Percentiles rank a stretch among this genome's conserved stretches.
phyloP scores from a whole-genome alignment of 2,329 filamentous ascomycete genomes.

The Botrytis fragariae region DNA sequence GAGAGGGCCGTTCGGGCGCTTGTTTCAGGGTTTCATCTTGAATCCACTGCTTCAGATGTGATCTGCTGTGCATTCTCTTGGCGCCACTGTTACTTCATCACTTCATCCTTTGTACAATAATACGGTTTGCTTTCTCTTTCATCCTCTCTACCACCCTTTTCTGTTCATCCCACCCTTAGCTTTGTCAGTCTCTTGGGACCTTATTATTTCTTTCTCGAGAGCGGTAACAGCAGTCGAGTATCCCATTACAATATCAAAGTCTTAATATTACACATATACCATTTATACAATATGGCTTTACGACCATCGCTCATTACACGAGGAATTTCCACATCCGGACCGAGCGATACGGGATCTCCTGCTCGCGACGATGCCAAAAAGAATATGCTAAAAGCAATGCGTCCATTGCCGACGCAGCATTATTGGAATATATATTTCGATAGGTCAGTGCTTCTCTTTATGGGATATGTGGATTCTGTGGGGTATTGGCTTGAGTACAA shows the following conservation, averaged over 20 bases:
- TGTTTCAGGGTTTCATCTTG: conserved; percentile 19
- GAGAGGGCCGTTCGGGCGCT: conserved; percentile 13
- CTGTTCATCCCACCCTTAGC: conserved; percentile 4
- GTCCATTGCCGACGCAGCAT: conserved; percentile 73
- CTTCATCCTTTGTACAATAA: conserved; percentile 15
- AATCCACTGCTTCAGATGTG: conserved; percentile 17
- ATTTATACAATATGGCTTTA: conserved; percentile 47
- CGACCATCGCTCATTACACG: conserved; percentile 60
- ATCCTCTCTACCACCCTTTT: neutral
- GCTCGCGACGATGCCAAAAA: conserved; percentile 78
- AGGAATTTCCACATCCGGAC: conserved; percentile 60
- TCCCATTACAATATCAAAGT: neutral
- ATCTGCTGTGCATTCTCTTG: conserved; percentile 19
- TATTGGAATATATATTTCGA: conserved; percentile 75
- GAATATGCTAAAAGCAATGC: conserved; percentile 73
- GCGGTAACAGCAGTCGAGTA: neutral
- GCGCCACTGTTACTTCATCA: conserved; percentile 7
- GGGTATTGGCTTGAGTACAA: neutral
- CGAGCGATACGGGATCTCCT: conserved; percentile 62
- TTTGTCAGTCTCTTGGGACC: neutral
- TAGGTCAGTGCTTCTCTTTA: conserved; percentile 42
- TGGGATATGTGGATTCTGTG: neutral
- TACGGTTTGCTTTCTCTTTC: conserved; percentile 6
- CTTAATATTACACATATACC: conserved; percentile 5
- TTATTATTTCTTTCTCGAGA: neutral